Base-by-base conservation (phyloP, 1,284 basidiomycete genomes). In the Boletus semigastroideus region DNA sequence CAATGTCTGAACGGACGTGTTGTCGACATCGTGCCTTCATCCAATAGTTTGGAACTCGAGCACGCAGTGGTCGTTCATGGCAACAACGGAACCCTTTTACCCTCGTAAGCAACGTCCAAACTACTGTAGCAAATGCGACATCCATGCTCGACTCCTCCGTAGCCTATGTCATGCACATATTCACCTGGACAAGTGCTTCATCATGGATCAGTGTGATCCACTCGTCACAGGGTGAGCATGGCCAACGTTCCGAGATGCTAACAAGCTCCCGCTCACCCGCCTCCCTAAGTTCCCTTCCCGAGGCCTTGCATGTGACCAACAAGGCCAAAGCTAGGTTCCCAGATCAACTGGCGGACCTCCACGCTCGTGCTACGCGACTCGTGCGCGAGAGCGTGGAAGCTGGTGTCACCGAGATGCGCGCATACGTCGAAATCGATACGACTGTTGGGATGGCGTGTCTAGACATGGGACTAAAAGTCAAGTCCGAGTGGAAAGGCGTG, bases 131-230 rank as follows among this genome's bases (percentile, higher is more conserved):
- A 19, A 25, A 53, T 25, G 40, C 28, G 46, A 22, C 54, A 43
- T 39, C 39, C 42, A 50, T 48, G 5, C 11, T 53, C 41, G 20
- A 31, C 41, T 56, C 52, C 49, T 57, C 53, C 48, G 20, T 40
- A 84, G 82, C 44, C 64, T 84, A 43, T 83, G 81, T 59, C 83
- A 85, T 66, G 74, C 82, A 20, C 82, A 84, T 59, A 78, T 86
- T 56, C 83, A 85, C 64, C 73, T 85, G 16, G 84, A 86, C 71
- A 84, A 86, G 66, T 84, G 81, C 64, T 84, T 83, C 64, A 77
- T 86, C 47, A 70, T 86, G 48, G 77, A 78, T 52, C 70, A 74
- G 61, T 82, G 78, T 55, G 74, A 73, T 44, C 70, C 75, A 25
- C 73, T 85, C 33, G 59, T 73, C 14, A 76, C 72, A 41, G 81